Base-by-base conservation (phyloP, 2,329 filamentous ascomycete genomes). In the Paramyrothecium sp. region DNA sequence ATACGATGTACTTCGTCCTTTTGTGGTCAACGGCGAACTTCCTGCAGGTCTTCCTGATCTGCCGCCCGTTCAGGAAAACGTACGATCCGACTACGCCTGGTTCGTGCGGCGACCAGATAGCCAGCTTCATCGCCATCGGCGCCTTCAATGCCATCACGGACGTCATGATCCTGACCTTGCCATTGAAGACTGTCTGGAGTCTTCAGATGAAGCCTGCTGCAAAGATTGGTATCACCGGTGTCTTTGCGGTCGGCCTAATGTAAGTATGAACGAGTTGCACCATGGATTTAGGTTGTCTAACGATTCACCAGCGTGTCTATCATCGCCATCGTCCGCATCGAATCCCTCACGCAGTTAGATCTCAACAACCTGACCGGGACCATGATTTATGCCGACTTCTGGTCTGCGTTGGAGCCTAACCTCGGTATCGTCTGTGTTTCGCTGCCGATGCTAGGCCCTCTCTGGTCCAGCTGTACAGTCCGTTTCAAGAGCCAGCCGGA, bases 81-180 rank as follows among this genome's bases (percentile, higher is more conserved):
- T 68, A 64, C 51, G 64, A 70, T 22, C 62, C 62, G 3, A 59
- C 64, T 4, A 62, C 67, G 23, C 44, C 53, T 22, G 69, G 72
- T 20, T 68, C 66, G 2, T 78, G 75, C 54, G 73, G 72, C 48
- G 68, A 74, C 56, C 66, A 73, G 50, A 66, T 71, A 34, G 67
- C 68, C 4, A 69, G 70, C n/a, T 76, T 75, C 54, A 73, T 75
- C 49, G 71, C 69, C 41, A 73, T 73, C 53, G 73, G 73, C 10
- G 69, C 69, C 1, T 73, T 75, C 57, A 77, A 76, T 57, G 72
- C 76, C 49, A 58, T 73, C 16, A 71, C 71, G 20, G 75, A 78
- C 58, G 55, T 75, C 11, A 61, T 72, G 34, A 73, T 78, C 54
- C 63, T 77, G 47, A 38, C 70, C 12, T 64, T 78, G 30, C 75